These are phyloP conservation scores for Psidium friedrichsthalianum DNA, from an alignment of 345 rosid genomes.

Conservation along the genomic window DNA sequence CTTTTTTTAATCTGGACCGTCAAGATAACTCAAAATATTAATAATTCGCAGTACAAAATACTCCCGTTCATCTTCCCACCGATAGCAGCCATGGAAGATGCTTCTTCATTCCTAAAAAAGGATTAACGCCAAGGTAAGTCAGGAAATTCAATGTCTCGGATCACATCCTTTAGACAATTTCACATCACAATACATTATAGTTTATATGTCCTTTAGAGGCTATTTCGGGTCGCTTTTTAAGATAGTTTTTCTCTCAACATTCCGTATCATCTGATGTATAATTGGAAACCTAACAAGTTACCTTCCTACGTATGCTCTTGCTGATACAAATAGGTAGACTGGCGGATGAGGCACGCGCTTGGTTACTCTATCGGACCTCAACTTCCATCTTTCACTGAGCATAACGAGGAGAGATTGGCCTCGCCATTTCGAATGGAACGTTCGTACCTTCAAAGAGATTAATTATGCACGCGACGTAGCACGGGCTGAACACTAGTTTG, in stretches of 20 bases:
- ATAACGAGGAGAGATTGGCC: rapidly evolving
- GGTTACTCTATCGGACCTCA: background rate
- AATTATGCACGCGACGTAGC: rapidly evolving
- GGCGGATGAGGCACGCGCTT: rapidly evolving
- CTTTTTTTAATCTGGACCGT: background rate
- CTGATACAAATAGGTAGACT: background rate
- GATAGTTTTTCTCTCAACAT: background rate
- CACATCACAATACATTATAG: background rate
- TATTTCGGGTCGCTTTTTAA: background rate
- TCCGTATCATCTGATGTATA: background rate
- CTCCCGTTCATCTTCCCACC: background rate
- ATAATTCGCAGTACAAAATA: background rate
- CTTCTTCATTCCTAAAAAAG: background rate
- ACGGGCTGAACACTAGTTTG: background rate
- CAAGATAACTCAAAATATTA: background rate
- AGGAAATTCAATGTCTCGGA: background rate
- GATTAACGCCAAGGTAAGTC: background rate
- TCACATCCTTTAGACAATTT: background rate
- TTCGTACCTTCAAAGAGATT: rapidly evolving
- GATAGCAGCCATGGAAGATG: background rate
- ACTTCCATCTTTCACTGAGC: rapidly evolving
- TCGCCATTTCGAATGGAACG: rapidly evolving
- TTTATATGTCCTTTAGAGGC: background rate
- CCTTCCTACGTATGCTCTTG: background rate
- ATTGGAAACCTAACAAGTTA: background rate